Evolutionary conservation across 1,139 yeast genomes (phyloP).

Genomic region (Nakaseomyces kungkrabaensis): DNA sequence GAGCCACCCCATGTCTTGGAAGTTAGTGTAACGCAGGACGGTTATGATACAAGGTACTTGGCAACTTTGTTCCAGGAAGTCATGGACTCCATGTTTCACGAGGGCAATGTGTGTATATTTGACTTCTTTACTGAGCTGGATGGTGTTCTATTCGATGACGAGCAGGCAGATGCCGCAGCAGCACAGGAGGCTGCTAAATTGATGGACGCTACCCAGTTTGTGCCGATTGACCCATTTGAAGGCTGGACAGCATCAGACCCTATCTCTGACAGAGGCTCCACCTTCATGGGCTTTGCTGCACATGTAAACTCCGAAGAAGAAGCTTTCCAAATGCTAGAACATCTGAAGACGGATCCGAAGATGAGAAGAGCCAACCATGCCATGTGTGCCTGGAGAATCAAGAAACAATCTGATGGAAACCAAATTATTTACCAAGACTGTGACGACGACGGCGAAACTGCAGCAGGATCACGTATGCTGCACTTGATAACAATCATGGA

Average conservation of each 20-base stretch:
- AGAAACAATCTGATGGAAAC: conserved; percentile 29
- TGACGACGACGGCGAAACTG: conserved; percentile 96
- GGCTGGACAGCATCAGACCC: conserved; percentile 78
- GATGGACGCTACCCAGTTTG: conserved; percentile 5
- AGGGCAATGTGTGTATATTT: conserved; percentile 68
- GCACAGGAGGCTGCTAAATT: conserved; percentile 6
- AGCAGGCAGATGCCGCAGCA: conserved; percentile 12
- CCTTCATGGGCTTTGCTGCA: conserved; percentile 70
- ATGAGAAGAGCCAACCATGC: conserved; percentile 65
- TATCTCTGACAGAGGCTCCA: conserved; percentile 71
- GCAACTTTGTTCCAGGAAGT: conserved; percentile 39
- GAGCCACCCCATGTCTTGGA: conserved; percentile 48
- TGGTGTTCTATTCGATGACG: conserved; percentile 37
- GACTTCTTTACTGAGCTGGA: conserved; percentile 65
- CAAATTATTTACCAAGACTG: conserved; percentile 62
- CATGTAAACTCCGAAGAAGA: conserved; percentile 53
- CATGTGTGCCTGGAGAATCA: conserved; percentile 80
- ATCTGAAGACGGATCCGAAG: conserved; percentile 53
- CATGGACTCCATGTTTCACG: conserved; percentile 39
- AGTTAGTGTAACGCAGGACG: conserved; percentile 32
- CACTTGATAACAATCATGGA: conserved; percentile 77
- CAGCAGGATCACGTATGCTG: conserved; percentile 83
- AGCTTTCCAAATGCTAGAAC: conserved; percentile 43
- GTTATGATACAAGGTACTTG: conserved; percentile 37
- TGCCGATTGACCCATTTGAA: conserved; percentile 37